Base-by-base conservation (phyloP, 140 eudicot genomes). In the Oenanthe javanica region DNA sequence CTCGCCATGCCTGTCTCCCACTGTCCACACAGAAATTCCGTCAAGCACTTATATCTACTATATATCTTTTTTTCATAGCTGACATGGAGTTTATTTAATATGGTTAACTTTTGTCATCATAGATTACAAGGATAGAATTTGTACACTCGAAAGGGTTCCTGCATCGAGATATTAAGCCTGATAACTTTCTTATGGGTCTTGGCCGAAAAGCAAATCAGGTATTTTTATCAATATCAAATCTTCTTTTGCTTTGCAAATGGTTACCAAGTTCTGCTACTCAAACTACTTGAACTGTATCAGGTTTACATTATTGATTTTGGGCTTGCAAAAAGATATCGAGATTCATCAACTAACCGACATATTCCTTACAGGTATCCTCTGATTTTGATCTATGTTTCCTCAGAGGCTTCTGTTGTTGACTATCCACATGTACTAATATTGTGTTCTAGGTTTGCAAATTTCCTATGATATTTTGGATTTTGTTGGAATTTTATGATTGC, bases 141-240 rank as follows among this genome's bases (percentile, higher is more conserved):
- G 95, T 95, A 45, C 99, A 95, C 87, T 92, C 97, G 51, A 95
- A 95, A 82, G 99, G 99, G 73, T 90, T 92, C 85, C 80, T 95
- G 79, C 99, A 95, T 83, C 92, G 99, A 14, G 99, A 95, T 88
- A 92, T 95, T 67, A 95, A 92, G 85, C 99, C 99, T 66, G 97
- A 95, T 88, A 95, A 95, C 90, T 95, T 92, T 87, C 93, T 95
- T 73, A 95, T 95, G 99, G 99, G 99, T 72, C 97, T 95, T 78
- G 99, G 97, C 57, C 95, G 97, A 81, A 95, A 92, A 86, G 99
- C 99, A 16, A 95, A 90, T 86, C 97, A 95, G 97, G 99, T 92
- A 80, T 66, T 5, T 31, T 4, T 55, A 9, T 2, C 69, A 61
- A n/a, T 61, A 1, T 0, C 38, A n/a, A 75, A 48, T 38, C 1